Evolutionary conservation across 2,329 filamentous ascomycete genomes (phyloP).

Genomic region (Xylaria sp.): DNA sequence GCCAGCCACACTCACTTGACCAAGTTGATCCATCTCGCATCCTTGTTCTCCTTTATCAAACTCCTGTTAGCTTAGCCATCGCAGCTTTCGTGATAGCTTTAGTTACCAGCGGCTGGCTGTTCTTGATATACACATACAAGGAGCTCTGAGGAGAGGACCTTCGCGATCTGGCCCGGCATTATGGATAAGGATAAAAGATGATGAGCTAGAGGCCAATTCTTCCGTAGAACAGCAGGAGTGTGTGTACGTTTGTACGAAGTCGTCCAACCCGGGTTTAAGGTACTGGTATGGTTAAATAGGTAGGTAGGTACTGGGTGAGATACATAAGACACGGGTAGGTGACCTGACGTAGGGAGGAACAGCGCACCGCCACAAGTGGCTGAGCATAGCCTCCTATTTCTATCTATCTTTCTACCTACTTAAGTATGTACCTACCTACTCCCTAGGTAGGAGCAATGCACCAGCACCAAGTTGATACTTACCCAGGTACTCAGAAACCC

Average conservation of each 20-base stretch:
- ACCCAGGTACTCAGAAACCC: too few species aligned
- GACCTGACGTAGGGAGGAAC: not conserved
- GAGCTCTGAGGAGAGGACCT: constrained; percentile 46
- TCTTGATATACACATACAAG: constrained; percentile 41
- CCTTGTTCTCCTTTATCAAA: constrained; percentile 46
- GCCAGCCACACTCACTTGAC: constrained; percentile 44
- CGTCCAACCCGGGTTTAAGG: too few species aligned
- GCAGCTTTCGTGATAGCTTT: not conserved
- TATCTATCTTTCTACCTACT: not conserved
- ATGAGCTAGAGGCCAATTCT: not conserved
- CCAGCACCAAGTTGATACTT: too few species aligned
- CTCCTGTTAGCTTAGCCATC: not conserved
- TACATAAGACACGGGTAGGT: not conserved
- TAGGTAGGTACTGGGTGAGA: too few species aligned
- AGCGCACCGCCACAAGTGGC: constrained; percentile 18
- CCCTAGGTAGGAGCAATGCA: too few species aligned
- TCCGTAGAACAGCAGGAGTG: too few species aligned
- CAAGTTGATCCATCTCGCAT: constrained; percentile 49
- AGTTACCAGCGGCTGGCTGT: not conserved
- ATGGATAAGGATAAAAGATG: constrained; percentile 8
- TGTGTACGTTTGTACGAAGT: not conserved
- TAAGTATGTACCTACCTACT: too few species aligned
- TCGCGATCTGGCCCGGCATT: constrained; percentile 41
- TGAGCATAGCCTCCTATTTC: not conserved
- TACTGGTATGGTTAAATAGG: not conserved